Evolutionary conservation across 2,329 filamentous ascomycete species (phyloP).

Genomic region (Volutella citrinella): DNA sequence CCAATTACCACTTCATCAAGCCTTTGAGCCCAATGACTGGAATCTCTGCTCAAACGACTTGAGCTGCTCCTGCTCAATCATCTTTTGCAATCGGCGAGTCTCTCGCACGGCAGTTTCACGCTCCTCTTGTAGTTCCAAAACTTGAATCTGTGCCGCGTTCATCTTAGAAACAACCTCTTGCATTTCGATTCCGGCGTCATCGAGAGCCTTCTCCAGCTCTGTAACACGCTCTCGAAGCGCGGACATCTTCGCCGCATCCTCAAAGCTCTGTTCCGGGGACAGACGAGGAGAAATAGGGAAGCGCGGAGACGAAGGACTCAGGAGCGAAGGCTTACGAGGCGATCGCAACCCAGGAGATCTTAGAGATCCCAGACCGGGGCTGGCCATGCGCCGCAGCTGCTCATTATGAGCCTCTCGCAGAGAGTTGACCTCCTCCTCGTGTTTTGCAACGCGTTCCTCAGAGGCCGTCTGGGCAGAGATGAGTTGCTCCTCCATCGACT

Average conservation of each 20-base stretch:
- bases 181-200: constrained; percentile 67
- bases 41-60: constrained; percentile 43
- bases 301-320: constrained; percentile 35
- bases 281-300: constrained; percentile 39
- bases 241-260: constrained; percentile 71
- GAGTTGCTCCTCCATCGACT: constrained; percentile 78
- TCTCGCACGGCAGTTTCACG: constrained; percentile 71
- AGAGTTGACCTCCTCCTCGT: constrained; percentile 79
- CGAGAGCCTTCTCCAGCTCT: constrained; percentile 75
- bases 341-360: constrained; percentile 31
- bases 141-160: constrained; percentile 79
- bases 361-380: constrained; percentile 27
- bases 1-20: no score
- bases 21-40: constrained; percentile 32
- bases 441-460: constrained; percentile 76
- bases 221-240: constrained; percentile 73
- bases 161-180: constrained; percentile 76
- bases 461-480: constrained; percentile 79
- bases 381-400: constrained; percentile 70
- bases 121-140: constrained; percentile 73
- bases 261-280: constrained; percentile 62
- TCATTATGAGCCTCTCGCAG: constrained; percentile 74
- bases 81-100: constrained; percentile 65
- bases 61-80: constrained; percentile 63
- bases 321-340: constrained; percentile 30